Evolutionary conservation across 2,329 filamentous ascomycete genomes (phyloP), one percentile per base, ranked within the genome.

Genomic region (Annulohypoxylon truncatum): DNA sequence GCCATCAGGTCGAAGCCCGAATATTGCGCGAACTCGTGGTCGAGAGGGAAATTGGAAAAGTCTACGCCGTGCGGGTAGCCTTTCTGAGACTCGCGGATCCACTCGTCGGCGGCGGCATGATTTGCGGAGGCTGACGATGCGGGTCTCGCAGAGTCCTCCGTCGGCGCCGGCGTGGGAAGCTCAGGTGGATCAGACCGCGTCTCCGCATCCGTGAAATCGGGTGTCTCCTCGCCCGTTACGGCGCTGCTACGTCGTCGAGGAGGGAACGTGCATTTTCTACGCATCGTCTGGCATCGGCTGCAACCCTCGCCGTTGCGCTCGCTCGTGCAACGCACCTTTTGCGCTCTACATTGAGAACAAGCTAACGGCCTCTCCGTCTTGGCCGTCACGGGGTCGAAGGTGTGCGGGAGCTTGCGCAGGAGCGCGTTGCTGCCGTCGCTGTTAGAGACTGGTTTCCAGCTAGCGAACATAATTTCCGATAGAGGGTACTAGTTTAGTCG

Each of bases 321-420:
- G 42, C 31, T 31, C 2, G 31, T 61, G 51, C 58, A 55, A 54
- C 58, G 50, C 42, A 55, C 58, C 42, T 61, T 61, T 35, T 61
- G 58, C 29, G 50, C 58, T 42, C 58, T 61, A 18, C 58, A 61
- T 42, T 55, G 50, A 10, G 48, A 61, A 13, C 50, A 61, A 9
- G 58, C 48, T 2, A 54, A 48, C 26, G 50, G 57, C 15, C 50
- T 38, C 15, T 47, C 38, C 40, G 57, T 61, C 42, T 54, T 61
- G 12, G 57, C 57, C 15, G 57, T 61, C 24, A 55, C 50, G 22
- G 50, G 50, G 20, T 61, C 58, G 42, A 61, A 61, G 29, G 31
- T 48, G 50, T 61, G 58, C 6, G 58, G 58, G 9, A 50, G 40
- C n/a, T 54, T 61, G 58, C 33, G 48, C 29, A 61, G 42, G 47